phyloP scores from a whole-genome alignment of 345 rosid species.

The Balakata baccata region DNA sequence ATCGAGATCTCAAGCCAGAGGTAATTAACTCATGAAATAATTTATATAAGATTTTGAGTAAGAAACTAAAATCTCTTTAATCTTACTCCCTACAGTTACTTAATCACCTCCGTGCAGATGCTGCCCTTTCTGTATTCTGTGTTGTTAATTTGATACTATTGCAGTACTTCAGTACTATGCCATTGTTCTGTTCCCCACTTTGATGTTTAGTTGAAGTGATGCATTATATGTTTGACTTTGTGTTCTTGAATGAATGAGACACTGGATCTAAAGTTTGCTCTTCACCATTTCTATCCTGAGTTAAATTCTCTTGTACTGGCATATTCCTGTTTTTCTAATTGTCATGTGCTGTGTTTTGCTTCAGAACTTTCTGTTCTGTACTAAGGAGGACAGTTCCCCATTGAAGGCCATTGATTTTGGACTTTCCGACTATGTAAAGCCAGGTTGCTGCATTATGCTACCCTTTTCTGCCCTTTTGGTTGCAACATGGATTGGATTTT shows the following conservation, averaged over 20 bases:
- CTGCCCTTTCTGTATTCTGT: background rate
- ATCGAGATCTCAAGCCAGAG: conserved; percentile 99
- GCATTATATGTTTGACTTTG: too few relatives aligned
- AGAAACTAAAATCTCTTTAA: background rate
- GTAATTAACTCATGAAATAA: conserved; percentile 34
- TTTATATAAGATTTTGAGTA: background rate
- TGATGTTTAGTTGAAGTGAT: background rate
- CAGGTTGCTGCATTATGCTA: conserved; percentile 45
- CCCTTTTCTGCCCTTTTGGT: conserved; percentile 4
- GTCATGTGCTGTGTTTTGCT: conserved; percentile 5
- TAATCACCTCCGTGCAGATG: background rate
- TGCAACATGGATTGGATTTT: conserved; percentile 18
- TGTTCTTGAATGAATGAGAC: background rate
- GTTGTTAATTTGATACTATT: background rate
- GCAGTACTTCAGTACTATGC: background rate
- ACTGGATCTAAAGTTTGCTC: background rate
- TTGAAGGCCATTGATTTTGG: conserved; percentile 96
- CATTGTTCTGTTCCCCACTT: background rate
- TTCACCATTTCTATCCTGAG: background rate
- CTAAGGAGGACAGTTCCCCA: conserved; percentile 66
- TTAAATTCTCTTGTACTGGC: background rate
- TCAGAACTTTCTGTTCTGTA: conserved; percentile 78
- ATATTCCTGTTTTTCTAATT: conserved; percentile 4
- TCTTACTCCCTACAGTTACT: background rate
- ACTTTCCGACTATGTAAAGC: conserved; percentile 92